A percentile compares a stretch with the other conserved stretches of the same genome.
These are phyloP conservation scores for Hypoxylon sp. DNA, from an alignment of 2,329 filamentous ascomycete genomes.

Conservation along the genomic window DNA sequence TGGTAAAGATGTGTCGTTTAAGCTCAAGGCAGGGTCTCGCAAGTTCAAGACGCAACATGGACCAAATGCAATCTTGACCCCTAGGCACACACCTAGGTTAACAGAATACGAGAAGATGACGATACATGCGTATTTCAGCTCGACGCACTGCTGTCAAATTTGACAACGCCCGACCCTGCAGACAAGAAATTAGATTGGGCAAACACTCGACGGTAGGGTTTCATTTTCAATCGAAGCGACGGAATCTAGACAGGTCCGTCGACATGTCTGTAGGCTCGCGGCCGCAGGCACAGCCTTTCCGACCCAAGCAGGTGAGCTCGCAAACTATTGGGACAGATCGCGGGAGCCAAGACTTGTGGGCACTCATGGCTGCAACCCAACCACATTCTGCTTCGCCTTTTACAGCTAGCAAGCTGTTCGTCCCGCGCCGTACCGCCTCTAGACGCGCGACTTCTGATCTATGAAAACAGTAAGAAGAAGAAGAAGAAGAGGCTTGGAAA, in stretches of 20 bases:
- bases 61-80: background rate
- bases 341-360: conserved; percentile 27
- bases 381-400: conserved; percentile 7
- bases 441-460: background rate
- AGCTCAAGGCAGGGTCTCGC: background rate
- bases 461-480: background rate
- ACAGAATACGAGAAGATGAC: conserved; percentile 1
- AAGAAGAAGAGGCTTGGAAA: conserved; percentile 4
- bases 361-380: conserved; percentile 20
- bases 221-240: background rate
- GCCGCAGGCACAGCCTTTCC: conserved; percentile 8
- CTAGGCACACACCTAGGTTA: background rate
- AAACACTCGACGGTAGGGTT: background rate
- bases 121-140: background rate
- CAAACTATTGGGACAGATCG: conserved; percentile 21
- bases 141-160: background rate
- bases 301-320: conserved; percentile 4
- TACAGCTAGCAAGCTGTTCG: background rate
- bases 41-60: background rate
- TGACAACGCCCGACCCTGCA: background rate
- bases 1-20: background rate
- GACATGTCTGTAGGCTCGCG: conserved; percentile 1
- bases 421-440: background rate
- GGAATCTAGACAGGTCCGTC: conserved; percentile 22
- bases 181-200: background rate